Evolutionary conservation across 208 protist genomes (phyloP).

Genomic region (Leishmania tropica): DNA sequence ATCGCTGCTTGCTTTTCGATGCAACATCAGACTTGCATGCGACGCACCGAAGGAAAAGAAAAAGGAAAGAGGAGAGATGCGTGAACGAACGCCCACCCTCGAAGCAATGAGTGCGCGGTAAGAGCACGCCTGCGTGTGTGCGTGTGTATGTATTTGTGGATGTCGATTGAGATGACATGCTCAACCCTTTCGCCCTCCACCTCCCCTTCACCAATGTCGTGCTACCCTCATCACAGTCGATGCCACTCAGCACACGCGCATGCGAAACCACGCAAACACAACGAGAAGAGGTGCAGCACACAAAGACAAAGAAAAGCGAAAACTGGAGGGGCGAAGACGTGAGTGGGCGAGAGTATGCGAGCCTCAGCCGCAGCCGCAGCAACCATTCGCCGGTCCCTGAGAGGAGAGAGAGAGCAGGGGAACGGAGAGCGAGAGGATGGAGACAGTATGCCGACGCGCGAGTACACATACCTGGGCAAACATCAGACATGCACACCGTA

Average conservation of each 20-base stretch:
- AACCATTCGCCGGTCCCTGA: not conserved
- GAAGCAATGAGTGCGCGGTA: not conserved
- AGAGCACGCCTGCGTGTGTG: not conserved
- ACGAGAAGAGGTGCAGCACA: not conserved
- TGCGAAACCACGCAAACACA: not conserved
- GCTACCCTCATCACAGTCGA: not conserved
- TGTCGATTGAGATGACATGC: not conserved
- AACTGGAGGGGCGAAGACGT: not conserved
- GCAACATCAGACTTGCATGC: not conserved
- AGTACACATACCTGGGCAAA: constrained; percentile 6
- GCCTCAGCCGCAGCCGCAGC: not conserved
- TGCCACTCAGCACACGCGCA: not conserved
- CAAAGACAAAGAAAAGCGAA: not conserved
- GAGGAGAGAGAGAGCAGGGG: constrained; percentile 8
- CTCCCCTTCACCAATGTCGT: not conserved
- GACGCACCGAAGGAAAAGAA: not conserved
- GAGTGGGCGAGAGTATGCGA: not conserved
- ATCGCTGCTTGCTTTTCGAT: not conserved
- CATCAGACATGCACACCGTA: not conserved
- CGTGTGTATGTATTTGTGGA: not conserved
- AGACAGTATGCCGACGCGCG: not conserved
- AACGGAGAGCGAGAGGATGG: not conserved
- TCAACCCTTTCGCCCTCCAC: not conserved
- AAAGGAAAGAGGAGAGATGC: not conserved
- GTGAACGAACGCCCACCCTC: not conserved